Conservation (phyloP, 176 grass and related monocot genomes). For the Metroxylon sagu region DNA sequence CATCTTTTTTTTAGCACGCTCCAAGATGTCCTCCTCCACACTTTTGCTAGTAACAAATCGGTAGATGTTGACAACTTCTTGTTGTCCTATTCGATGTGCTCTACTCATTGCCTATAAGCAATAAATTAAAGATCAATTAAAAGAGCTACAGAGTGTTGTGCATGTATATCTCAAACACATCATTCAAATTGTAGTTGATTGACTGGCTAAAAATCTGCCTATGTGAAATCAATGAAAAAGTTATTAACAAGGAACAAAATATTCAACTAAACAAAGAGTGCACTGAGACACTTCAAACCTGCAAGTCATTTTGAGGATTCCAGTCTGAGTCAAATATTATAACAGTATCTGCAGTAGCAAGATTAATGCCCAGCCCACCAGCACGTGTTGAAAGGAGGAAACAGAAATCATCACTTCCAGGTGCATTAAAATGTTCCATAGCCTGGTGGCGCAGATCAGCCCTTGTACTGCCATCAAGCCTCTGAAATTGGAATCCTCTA, state of each 20-base stretch:
- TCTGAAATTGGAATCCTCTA: slow-evolving; percentile 95
- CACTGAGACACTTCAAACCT: slow-evolving; percentile 30
- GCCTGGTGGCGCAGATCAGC: slow-evolving; percentile 96
- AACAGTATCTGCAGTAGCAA: slow-evolving; percentile 97
- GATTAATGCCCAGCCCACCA: slow-evolving; percentile 98
- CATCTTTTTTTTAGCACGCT: slow-evolving; percentile 99
- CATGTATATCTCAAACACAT: too few species aligned
- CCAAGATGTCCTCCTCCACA: slow-evolving; percentile 99
- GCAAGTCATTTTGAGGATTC: slow-evolving; percentile 99
- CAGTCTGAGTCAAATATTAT: slow-evolving; percentile 99
- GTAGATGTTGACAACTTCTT: slow-evolving; percentile 97
- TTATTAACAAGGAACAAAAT: too few species aligned
- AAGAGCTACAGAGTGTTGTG: too few species aligned
- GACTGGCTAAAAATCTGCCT: too few species aligned
- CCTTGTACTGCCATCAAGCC: slow-evolving; percentile 98
- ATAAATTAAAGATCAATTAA: too few species aligned
- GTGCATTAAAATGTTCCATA: slow-evolving; percentile 99
- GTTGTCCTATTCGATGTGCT: slow-evolving; percentile 97
- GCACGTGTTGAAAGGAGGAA: slow-evolving; percentile 97
- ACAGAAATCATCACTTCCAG: slow-evolving; percentile 97
- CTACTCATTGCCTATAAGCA: slow-evolving; percentile 83
- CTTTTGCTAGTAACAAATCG: slow-evolving; percentile 97
- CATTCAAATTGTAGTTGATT: too few species aligned
- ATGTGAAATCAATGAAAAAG: too few species aligned
- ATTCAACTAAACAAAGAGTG: neutral